Base-by-base conservation (phyloP, 2,329 filamentous ascomycete species). In the Capronia americana region DNA sequence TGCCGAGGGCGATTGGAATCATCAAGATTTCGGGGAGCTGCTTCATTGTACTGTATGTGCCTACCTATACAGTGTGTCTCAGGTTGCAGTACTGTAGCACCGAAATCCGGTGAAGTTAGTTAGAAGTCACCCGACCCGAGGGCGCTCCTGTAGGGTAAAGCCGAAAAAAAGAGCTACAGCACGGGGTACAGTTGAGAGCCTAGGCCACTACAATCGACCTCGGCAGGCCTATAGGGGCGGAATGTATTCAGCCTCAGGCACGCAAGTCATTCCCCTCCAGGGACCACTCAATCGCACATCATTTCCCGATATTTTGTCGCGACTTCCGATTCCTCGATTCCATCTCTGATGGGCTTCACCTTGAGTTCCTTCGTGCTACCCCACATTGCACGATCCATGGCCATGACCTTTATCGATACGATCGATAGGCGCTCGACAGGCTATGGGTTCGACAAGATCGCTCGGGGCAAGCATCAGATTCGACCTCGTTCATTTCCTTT, bases 351-450 rank as follows among this genome's bases (percentile, higher is more conserved):
- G 34, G 30, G 14, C 28, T 32, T 55, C 53, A 55, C 51, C 4
- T 20, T n/a, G 24, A 10, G 12, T 55, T 55, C 28, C 24, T n/a
- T 34, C n/a, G 51, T 34, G 51, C 24, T 28, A 55, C 53, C 53
- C 53, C 53, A 55, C 53, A 32, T 17, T 55, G 24, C 28, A 24
- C 24, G 51, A 54, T 54, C 51, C 30, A 54, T 2, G 14, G 34
- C 34, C 46, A 51, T 26, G 48, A 14, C 20, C 28, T 34, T 55
- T 20, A 55, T 55, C 53, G 53, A 55, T 28, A 51, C 53, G 24
- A 55, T 32, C 28, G 53, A 55, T 55, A 32, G 24, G 53, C 53
- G 53, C 53, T 51, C 24, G 53, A 32, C 30, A 34, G 53, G 26
- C 53, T 34, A 55, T 55, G 17, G 20, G 12, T 3, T 17, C 48